These are phyloP conservation scores for Cenchrus fungigraminus DNA, from an alignment of 176 grass and related monocot species.

Conservation along the genomic window DNA sequence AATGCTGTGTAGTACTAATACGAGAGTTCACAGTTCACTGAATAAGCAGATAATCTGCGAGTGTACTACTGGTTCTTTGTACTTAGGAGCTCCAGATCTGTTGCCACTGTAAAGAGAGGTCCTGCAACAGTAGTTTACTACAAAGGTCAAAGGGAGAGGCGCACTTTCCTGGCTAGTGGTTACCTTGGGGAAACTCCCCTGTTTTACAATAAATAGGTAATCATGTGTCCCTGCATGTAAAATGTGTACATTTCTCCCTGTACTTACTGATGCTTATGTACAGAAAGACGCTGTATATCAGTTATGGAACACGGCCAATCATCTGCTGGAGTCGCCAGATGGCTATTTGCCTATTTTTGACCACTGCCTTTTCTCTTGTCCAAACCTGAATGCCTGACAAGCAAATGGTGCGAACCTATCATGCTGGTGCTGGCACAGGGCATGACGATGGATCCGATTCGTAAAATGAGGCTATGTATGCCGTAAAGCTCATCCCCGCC, in stretches of 20 bases:
- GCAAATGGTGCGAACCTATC: not conserved
- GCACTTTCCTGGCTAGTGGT: not conserved
- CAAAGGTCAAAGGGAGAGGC: not conserved
- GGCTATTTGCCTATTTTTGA: not conserved
- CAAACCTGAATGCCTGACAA: not conserved
- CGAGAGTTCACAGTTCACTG: not conserved
- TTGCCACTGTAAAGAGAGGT: not conserved
- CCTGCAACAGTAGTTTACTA: too few relatives aligned
- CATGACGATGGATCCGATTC: not conserved
- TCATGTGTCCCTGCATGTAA: not conserved
- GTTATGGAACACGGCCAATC: not conserved
- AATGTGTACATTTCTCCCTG: not conserved
- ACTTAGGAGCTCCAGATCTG: conserved; percentile 20
- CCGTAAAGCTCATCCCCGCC: too few relatives aligned
- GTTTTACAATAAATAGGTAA: conserved; percentile 14
- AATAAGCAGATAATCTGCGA: conserved; percentile 4
- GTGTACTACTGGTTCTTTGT: not conserved
- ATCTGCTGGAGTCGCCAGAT: not conserved
- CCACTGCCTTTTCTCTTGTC: not conserved
- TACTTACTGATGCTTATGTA: not conserved
- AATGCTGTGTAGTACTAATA: conserved; percentile 23
- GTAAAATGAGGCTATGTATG: too few relatives aligned
- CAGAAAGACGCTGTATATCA: not conserved
- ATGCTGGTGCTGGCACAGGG: not conserved
- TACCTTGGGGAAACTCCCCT: not conserved